A percentile compares a stretch with the other conserved stretches of the same genome.
phyloP scores from a whole-genome alignment of 441 rosid species.

The Adansonia grandidieri region DNA sequence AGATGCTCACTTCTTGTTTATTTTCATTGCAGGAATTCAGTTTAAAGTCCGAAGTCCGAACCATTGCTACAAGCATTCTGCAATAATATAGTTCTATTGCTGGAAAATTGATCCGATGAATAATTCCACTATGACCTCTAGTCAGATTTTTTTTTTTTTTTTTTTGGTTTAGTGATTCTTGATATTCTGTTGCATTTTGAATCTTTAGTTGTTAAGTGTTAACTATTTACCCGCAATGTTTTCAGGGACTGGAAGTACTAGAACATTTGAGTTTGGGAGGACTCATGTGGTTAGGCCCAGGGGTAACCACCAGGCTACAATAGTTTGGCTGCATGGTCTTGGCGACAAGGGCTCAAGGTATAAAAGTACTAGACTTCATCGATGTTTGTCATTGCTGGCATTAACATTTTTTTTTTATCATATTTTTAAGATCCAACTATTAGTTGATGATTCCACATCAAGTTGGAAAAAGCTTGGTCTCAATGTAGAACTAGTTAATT shows the following conservation, averaged over 20 bases:
- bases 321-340: slow-evolving; percentile 84
- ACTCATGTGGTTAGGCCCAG: slow-evolving; percentile 79
- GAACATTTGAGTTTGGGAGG: slow-evolving; percentile 68
- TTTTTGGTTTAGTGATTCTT: slow-evolving; percentile 7
- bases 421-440: slow-evolving; percentile 6
- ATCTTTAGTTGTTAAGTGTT: slow-evolving; percentile 1
- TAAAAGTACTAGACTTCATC: slow-evolving; percentile 18
- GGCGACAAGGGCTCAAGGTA: slow-evolving; percentile 86
- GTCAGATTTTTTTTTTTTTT: slow-evolving; percentile 29
- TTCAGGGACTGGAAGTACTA: slow-evolving; percentile 53
- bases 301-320: slow-evolving; percentile 79
- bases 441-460: slow-evolving; percentile 20
- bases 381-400: background rate
- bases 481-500: background rate
- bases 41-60: background rate
- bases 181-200: background rate
- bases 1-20: slow-evolving; percentile 23
- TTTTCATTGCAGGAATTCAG: slow-evolving; percentile 45
- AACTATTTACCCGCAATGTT: slow-evolving; percentile 24
- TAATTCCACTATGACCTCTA: slow-evolving; percentile 39
- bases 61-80: slow-evolving; percentile 24
- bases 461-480: slow-evolving; percentile 5
- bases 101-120: slow-evolving; percentile 37
- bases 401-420: slow-evolving; percentile 9
- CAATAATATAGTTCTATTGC: slow-evolving; percentile 10